A percentile compares a stretch with the other conserved stretches of the same genome.
phyloP scores from a whole-genome alignment of 805 yeast species.

The Candida morakotiae region DNA sequence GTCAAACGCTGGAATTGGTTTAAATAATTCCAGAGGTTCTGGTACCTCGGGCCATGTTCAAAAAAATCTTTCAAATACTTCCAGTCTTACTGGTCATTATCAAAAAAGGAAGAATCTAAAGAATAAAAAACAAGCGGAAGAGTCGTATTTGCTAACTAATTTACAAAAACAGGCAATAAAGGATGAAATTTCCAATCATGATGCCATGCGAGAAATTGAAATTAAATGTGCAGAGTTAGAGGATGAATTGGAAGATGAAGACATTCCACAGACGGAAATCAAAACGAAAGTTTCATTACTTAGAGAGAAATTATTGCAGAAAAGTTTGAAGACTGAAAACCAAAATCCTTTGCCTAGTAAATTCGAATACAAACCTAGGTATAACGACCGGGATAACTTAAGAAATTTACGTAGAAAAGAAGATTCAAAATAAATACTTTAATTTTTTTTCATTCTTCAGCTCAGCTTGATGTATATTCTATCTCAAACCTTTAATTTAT shows the following conservation, averaged over 20 bases:
- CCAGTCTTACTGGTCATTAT: conserved; percentile 16
- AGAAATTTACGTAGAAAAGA: neutral
- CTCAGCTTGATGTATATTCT: too few species aligned
- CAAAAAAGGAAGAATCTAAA: conserved; percentile 2
- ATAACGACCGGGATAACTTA: neutral
- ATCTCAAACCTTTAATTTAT: too few species aligned
- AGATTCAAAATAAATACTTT: too few species aligned
- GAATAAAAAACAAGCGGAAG: neutral
- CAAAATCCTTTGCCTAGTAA: too few species aligned
- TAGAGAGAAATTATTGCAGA: neutral
- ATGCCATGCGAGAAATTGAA: conserved; percentile 35
- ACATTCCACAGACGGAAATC: conserved; percentile 28
- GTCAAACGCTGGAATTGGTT: too few species aligned
- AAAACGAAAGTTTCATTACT: conserved; percentile 17
- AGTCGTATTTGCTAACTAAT: too few species aligned
- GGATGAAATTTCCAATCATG: conserved; percentile 32
- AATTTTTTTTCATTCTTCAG: too few species aligned
- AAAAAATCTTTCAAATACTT: conserved; percentile 26
- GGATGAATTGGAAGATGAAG: conserved; percentile 48
- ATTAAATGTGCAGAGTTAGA: conserved; percentile 47
- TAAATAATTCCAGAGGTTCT: conserved; percentile 57
- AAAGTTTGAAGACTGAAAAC: neutral
- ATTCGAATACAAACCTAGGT: conserved; percentile 1
- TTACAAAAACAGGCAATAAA: too few species aligned
- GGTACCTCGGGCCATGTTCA: conserved; percentile 63